phyloP scores from a whole-genome alignment of 1,284 basidiomycete genomes.

The Cryptococcus sp. region DNA sequence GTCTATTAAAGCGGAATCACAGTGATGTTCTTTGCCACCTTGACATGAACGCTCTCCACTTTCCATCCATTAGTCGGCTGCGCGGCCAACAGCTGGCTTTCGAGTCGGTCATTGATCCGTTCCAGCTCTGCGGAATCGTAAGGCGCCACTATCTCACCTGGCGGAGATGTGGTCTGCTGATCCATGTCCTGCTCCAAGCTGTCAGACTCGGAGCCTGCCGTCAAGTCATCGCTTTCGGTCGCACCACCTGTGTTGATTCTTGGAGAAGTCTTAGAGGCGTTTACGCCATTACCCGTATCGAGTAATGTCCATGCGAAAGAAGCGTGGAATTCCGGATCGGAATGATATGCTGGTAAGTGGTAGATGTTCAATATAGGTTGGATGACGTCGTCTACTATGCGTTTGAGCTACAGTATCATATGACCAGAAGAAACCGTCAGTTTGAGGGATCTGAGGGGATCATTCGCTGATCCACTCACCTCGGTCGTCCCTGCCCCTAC shows the following conservation, averaged over 20 bases:
- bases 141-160: conserved; percentile 5
- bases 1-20: conserved; percentile 5
- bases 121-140: conserved; percentile 17
- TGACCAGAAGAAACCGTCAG: not conserved
- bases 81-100: conserved; percentile 16
- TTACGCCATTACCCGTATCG: not conserved
- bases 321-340: conserved; percentile 49
- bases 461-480: conserved; percentile 19
- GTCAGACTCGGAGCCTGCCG: not conserved
- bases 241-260: not conserved
- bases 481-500: conserved; percentile 43
- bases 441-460: not conserved
- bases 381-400: conserved; percentile 30
- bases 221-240: not conserved
- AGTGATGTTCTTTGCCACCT: conserved; percentile 37
- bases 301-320: conserved; percentile 48
- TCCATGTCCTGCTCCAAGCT: not conserved
- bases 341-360: conserved; percentile 47
- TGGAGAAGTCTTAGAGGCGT: not conserved
- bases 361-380: conserved; percentile 35
- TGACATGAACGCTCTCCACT: conserved; percentile 32
- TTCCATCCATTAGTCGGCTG: conserved; percentile 41
- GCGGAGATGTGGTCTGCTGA: not conserved
- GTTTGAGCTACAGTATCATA: conserved; percentile 19
- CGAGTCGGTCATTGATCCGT: conserved; percentile 21